Evolutionary conservation across 2,329 filamentous ascomycete species (phyloP), one percentile per base, ranked within the genome.

Genomic region (Fusarium redolens): DNA sequence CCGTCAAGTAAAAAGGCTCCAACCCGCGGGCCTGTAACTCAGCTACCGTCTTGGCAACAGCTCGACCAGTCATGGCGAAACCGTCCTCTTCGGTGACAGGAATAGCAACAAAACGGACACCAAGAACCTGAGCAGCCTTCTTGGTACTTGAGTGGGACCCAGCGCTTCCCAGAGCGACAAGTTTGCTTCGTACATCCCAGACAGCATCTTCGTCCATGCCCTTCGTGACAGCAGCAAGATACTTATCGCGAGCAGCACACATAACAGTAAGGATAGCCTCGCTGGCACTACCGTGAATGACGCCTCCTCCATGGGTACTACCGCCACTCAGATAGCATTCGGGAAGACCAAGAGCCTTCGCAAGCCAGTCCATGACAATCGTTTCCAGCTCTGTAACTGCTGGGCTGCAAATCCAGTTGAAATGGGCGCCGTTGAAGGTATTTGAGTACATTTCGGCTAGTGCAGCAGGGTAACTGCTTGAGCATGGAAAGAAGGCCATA

Each of bases 351-450:
- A 98, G 83, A 13, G 94, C 87, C 80, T 92, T 89, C 17, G 92
- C 94, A 6, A 98, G 85, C 95, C 96, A 98, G 82, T 98, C 96
- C 81, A 98, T 88, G 48, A 97, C 92, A 25, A 98, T 88, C 0
- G 95, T 97, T 85, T 98, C 96, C 44, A 98, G 88, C 83, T 98
- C 96, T 0, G 96, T 98, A n/a, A 96, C 92, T 8, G 93, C 95
- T 1, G 96, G 96, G 10, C 92, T 95, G 83, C 96, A 98, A 72
- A 98, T 91, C 96, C 96, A 98, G 83, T 98, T 98, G 87, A 98
- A 98, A 44, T 94, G 94, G 3, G 96, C 94, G 18, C 93, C 93
- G 13, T 91, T 96, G 83, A 98, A 95, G 10, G 95, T 92, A 9
- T 93, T 92, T 43, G 91, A 94, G 86, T 97, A 98, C 85, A 98